Conservation (phyloP, 495 filamentous ascomycete genomes). For the Neurospora tetrasperma region DNA sequence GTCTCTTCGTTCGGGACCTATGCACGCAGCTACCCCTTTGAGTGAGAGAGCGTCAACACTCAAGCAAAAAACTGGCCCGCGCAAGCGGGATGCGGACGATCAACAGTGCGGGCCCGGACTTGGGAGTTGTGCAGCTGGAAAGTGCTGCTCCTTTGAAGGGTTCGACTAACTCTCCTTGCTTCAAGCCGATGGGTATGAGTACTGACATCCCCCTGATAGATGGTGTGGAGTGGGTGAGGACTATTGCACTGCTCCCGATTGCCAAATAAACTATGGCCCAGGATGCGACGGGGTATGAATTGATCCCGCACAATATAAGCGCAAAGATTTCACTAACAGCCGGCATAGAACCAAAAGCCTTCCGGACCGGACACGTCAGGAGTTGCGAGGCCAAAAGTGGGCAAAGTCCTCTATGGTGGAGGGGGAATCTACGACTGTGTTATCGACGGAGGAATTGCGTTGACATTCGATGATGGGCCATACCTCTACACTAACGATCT, state of each 20-base stretch:
- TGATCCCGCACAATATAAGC: no score
- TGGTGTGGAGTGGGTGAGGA: slow-evolving; percentile 50
- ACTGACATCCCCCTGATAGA: slow-evolving; percentile 29
- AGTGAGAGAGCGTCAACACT: slow-evolving; percentile 2
- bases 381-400: slow-evolving; percentile 49
- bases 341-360: slow-evolving; percentile 43
- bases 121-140: slow-evolving; percentile 43
- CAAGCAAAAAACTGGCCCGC: slow-evolving; percentile 1
- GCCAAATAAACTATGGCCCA: slow-evolving; percentile 54
- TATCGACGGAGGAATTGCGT: slow-evolving; percentile 51
- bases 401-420: slow-evolving; percentile 49
- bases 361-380: slow-evolving; percentile 48
- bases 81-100: slow-evolving; percentile 13
- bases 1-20: slow-evolving; percentile 7
- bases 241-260: slow-evolving; percentile 61
- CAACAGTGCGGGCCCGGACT: slow-evolving; percentile 28
- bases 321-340: slow-evolving; percentile 1
- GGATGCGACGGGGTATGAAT: slow-evolving; percentile 49
- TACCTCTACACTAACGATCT: slow-evolving; percentile 58
- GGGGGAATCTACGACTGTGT: slow-evolving; percentile 57
- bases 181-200: neutral
- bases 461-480: slow-evolving; percentile 76
- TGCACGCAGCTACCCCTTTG: neutral
- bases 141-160: slow-evolving; percentile 59
- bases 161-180: slow-evolving; percentile 16